These are phyloP conservation scores for Dipteronia dyeriana DNA, from an alignment of 345 rosid genomes.

Conservation along the genomic window DNA sequence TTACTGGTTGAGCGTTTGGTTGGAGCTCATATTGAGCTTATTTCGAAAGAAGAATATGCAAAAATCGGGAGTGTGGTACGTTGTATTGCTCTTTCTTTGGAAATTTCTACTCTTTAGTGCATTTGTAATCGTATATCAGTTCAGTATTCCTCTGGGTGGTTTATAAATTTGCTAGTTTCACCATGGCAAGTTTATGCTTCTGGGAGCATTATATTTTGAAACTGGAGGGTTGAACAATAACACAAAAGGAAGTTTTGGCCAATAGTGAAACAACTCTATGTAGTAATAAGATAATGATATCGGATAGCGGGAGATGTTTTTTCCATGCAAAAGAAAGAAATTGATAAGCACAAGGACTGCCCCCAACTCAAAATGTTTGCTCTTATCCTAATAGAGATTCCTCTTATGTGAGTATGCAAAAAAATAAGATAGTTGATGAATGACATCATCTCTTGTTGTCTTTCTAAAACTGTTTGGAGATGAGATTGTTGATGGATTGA, in stretches of 20 bases:
- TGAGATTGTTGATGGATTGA: not conserved
- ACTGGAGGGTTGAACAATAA: not conserved
- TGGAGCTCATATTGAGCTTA: constrained; percentile 84
- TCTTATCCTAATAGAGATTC: not conserved
- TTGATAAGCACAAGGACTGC: not conserved
- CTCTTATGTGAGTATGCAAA: not conserved
- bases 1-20: constrained; percentile 81
- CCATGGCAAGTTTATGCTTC: not conserved
- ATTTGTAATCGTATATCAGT: not conserved
- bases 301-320: not conserved
- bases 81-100: constrained; percentile 22
- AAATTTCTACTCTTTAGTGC: not conserved
- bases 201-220: not conserved
- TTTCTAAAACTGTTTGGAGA: not conserved
- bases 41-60: constrained; percentile 88
- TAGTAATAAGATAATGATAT: not conserved
- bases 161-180: not conserved
- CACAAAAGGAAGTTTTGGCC: not conserved
- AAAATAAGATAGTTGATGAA: not conserved
- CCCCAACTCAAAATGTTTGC: not conserved
- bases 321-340: not conserved
- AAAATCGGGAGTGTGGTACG: constrained; percentile 82
- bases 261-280: not conserved
- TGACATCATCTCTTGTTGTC: not conserved
- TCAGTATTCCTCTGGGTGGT: not conserved